Evolutionary conservation across 1,284 basidiomycete genomes (phyloP).

Genomic region (Psilocybe mexicana): DNA sequence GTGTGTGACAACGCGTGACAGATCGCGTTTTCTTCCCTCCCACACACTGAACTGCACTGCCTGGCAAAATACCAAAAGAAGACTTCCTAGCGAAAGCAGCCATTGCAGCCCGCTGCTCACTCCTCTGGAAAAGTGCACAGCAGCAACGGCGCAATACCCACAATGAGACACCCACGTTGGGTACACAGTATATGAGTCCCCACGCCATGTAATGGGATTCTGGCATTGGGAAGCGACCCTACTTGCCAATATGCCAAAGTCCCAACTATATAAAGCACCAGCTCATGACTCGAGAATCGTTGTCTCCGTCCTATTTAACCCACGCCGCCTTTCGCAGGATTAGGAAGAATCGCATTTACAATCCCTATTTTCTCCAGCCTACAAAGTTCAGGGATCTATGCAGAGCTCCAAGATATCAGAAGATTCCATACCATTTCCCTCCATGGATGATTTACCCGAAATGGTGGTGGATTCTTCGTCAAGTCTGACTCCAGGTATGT

Average conservation of each 20-base stretch:
- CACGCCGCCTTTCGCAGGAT: neutral
- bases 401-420: neutral
- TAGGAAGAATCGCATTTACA: neutral
- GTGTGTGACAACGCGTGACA: conserved; percentile 13
- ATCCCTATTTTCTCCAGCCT: neutral
- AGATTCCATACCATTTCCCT: conserved; percentile 18
- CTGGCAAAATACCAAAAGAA: conserved; percentile 3
- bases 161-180: neutral
- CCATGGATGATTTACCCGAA: conserved; percentile 15
- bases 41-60: neutral
- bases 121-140: neutral
- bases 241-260: neutral
- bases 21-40: conserved; percentile 6
- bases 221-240: neutral
- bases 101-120: too few relatives aligned
- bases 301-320: neutral
- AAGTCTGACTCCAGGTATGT: conserved; percentile 13
- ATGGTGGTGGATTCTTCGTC: conserved; percentile 4
- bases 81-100: conserved; percentile 6
- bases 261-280: neutral
- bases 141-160: neutral
- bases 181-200: neutral
- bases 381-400: neutral
- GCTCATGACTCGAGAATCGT: neutral
- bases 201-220: neutral